Base-by-base conservation (phyloP, 2,329 filamentous ascomycete species). In the Knoxdaviesia proteae region DNA sequence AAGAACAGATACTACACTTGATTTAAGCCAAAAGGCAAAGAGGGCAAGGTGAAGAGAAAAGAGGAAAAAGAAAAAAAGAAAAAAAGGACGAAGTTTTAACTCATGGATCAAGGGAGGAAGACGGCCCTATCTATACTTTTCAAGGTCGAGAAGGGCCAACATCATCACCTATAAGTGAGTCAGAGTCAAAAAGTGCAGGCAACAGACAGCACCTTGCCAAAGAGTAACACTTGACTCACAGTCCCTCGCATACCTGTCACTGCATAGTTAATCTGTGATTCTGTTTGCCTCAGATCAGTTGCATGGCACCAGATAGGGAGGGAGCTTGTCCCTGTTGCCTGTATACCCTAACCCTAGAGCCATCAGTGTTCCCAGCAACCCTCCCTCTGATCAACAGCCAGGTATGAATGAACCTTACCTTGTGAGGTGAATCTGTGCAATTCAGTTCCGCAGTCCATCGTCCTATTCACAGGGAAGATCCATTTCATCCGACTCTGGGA, bases 1-100 rank as follows among this genome's bases (percentile, higher is more conserved):
- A 84, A 86, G 80, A 87, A 86, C 80, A 84, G 79, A 83, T 84
- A 84, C 80, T 84, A 84, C 78, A 84, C 78, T 83, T 84, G 79
- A 84, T 84, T 80, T 83, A 80, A 81, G 74, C 74, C 69, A 74
- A 68, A 68, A 65, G 64, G 38, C 34, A 45, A 43, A 45, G 41
- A 42, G 38, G 37, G 44, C 34, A 40, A 32, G 6, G 20, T 6
- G 11, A 2, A 7, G 38, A 43, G 40, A 45, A 38, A 34, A 47
- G 36, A 46, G n/a, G 42, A 10, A 2, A 40, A 49, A 48, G 31
- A 10, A 10, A 34, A 34, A 31, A 34, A 34, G 20, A 40, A 6
- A 34, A 40, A 30, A 33, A 40, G 30, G 39, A 5, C 11, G 11
- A 40, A 32, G n/a, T 9, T 36, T 36, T 3, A 36, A 3, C 8